Percentiles rank a stretch among this genome's conserved stretches.
These are phyloP conservation scores for Rutstroemia sp. DNA, from an alignment of 2,329 filamentous ascomycete species.

Conservation along the genomic window DNA sequence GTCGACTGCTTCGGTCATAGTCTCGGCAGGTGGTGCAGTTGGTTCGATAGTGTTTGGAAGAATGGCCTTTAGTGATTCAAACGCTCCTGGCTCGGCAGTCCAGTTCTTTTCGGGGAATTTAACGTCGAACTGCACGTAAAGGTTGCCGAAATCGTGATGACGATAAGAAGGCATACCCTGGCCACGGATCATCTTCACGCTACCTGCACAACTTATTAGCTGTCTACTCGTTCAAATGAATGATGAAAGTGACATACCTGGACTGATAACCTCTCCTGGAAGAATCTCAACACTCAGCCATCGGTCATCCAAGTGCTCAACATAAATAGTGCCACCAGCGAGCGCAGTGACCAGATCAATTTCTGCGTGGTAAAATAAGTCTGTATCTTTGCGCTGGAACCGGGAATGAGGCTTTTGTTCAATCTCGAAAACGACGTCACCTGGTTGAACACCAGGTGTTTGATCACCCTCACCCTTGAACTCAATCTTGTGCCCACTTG, in stretches of 20 bases:
- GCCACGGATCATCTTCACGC: slow-evolving; percentile 88
- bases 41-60: slow-evolving; percentile 63
- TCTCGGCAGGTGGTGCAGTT: slow-evolving; percentile 64
- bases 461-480: slow-evolving; percentile 97
- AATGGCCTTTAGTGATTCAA: slow-evolving; percentile 73
- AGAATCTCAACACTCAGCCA: slow-evolving; percentile 92
- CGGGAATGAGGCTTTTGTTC: slow-evolving; percentile 97
- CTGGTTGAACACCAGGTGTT: slow-evolving; percentile 82
- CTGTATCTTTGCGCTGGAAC: slow-evolving; percentile 94
- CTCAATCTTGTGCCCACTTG: slow-evolving; percentile 90
- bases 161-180: slow-evolving; percentile 97
- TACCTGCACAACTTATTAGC: slow-evolving; percentile 45
- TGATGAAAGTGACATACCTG: slow-evolving; percentile 52
- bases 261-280: slow-evolving; percentile 89
- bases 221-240: slow-evolving; percentile 16
- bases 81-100: slow-evolving; percentile 58
- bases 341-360: slow-evolving; percentile 94
- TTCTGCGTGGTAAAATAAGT: slow-evolving; percentile 89
- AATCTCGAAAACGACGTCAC: slow-evolving; percentile 97
- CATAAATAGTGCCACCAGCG: slow-evolving; percentile 80
- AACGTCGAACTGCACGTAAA: slow-evolving; percentile 96
- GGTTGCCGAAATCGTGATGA: slow-evolving; percentile 91
- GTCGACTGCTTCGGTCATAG: slow-evolving; percentile 85
- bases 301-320: slow-evolving; percentile 95
- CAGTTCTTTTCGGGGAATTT: slow-evolving; percentile 85